Evolutionary conservation across 176 grass and related monocot species (phyloP), one percentile per base, ranked within the genome.

Genomic region (Thalia dealbata): DNA sequence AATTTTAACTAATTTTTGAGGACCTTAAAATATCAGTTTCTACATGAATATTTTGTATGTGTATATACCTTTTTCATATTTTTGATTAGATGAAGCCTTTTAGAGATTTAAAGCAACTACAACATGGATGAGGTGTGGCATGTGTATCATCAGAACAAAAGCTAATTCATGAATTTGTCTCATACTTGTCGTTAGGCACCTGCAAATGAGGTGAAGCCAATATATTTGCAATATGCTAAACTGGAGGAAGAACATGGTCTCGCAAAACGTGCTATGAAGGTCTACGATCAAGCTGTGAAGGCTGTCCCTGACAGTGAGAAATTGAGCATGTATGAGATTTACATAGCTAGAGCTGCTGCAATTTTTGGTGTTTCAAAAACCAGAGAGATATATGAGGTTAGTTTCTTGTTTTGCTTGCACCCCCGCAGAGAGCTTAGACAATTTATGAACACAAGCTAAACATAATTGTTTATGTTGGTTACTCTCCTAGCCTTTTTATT

Each of bases 211-310:
- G 88, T 87, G 64, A 95, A 87, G 76, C 73, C 84, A 26, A 61
- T 90, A 29, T 95, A 90, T 81, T 77, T 95, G 80, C 91, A 95
- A 52, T 95, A 87, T 82, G 87, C 91, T 78, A 95, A 95, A 78
- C 69, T 95, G 46, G 91, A 95, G 78, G 91, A 95, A 78, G 91
- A 95, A 64, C 90, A 83, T 26, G 91, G 87, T 45, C 87, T 96
- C 63, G 91, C 87, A 46, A 88, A 90, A 67, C 84, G 87, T 72
- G 91, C 87, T 51, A 96, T 88, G 88, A 83, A 88, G 76, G 88
- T 95, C 52, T 96, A 96, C 46, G 87, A 96, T 3, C 76, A 85
- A 84, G 85, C 91, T 56, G 87, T 91, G 73, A 91, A 86, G 44
- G 82, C 80, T 78, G 82, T 91, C 75, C 87, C 82, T 67, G 82